Evolutionary conservation across 495 filamentous ascomycete genomes (phyloP), one percentile per base, ranked within the genome.

Genomic region (Stereocaulon alpinum): DNA sequence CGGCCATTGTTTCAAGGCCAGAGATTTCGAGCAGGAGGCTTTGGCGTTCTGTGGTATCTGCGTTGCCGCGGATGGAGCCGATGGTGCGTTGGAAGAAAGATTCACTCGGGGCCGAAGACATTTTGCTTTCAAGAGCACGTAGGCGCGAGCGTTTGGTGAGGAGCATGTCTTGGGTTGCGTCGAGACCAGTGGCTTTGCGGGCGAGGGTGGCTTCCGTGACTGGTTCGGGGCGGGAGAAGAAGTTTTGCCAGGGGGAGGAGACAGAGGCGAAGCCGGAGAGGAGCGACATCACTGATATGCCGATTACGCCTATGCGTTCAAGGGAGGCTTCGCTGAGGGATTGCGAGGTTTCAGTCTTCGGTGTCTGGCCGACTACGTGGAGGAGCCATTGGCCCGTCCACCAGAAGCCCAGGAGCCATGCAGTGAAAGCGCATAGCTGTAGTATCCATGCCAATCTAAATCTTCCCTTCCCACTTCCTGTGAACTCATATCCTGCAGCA

Each of bases 201-300:
- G 80, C 70, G 52, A 93, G 73, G 66, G 89, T 85, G 10, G 79
- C 71, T 55, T 91, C 88, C 0, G 81, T 86, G 12, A 89, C 78
- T 15, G 76, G 79, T 51, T 79, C 74, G 53, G 75, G 67, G 52
- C 80, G 80, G 24, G 78, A 79, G 15, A 80, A 80, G 69, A 92
- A 89, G 32, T 79, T 87, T 67, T 91, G 85, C 88, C 88, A 91
- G 29, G 88, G 81, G 10, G 84, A 83, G 48, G 83, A 87, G 41
- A 93, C 84, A 24, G 86, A 86, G 24, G 88, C 88, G 66, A 92
- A 93, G 12, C 88, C 88, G 20, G 88, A 86, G 37, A 93, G 73
- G 22, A 88, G 73, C 10, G 88, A 87, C 88, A 93, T 91, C 37
- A 89, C 72, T 54, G 82, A 85, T 34, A 92, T 86, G 14, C 88